A percentile compares a stretch with the other conserved stretches of the same genome.
Conservation (phyloP, 1,139 yeast species). For the Eremothecium sinecaudum region DNA sequence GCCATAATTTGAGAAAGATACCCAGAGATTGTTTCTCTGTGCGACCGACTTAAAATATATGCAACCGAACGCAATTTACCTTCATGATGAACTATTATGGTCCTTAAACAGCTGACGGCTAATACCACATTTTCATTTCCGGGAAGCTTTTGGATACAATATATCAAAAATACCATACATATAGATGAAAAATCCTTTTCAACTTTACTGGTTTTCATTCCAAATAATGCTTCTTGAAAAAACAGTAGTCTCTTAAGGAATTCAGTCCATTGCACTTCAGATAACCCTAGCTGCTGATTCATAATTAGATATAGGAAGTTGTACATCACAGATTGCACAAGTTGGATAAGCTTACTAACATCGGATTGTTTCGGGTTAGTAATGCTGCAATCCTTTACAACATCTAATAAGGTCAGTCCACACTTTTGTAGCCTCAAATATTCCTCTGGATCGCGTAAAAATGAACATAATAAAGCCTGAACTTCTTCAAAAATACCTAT, state of each 20-base stretch:
- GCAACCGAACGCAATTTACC: slow-evolving; percentile 5
- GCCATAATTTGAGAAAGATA: slow-evolving; percentile 15
- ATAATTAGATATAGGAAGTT: slow-evolving; percentile 16
- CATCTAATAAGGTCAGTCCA: slow-evolving; percentile 22
- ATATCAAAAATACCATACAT: slow-evolving; percentile 24
- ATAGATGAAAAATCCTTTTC: slow-evolving; percentile 13
- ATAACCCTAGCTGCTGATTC: slow-evolving; percentile 16
- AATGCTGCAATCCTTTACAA: slow-evolving; percentile 15
- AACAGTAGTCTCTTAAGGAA: slow-evolving; percentile 32
- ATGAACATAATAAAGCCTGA: slow-evolving; percentile 5
- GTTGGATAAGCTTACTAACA: slow-evolving; percentile 4
- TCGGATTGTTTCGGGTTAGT: slow-evolving; percentile 11
- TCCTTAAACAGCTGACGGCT: slow-evolving; percentile 8
- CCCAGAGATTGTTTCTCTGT: slow-evolving; percentile 14
- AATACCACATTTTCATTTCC: not conserved
- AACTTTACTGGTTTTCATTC: slow-evolving; percentile 19
- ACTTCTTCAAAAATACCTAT: slow-evolving; percentile 9
- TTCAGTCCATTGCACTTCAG: slow-evolving; percentile 15
- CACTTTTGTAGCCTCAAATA: slow-evolving; percentile 10
- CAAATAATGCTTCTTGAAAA: slow-evolving; percentile 38
- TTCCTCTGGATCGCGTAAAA: slow-evolving; percentile 7
- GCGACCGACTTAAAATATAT: slow-evolving; percentile 1
- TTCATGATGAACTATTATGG: slow-evolving; percentile 6
- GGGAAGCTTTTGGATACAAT: slow-evolving; percentile 9
- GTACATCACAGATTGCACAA: slow-evolving; percentile 12